phyloP scores from a whole-genome alignment of 2,329 filamentous ascomycete genomes.

The Lachnellula willkommii region DNA sequence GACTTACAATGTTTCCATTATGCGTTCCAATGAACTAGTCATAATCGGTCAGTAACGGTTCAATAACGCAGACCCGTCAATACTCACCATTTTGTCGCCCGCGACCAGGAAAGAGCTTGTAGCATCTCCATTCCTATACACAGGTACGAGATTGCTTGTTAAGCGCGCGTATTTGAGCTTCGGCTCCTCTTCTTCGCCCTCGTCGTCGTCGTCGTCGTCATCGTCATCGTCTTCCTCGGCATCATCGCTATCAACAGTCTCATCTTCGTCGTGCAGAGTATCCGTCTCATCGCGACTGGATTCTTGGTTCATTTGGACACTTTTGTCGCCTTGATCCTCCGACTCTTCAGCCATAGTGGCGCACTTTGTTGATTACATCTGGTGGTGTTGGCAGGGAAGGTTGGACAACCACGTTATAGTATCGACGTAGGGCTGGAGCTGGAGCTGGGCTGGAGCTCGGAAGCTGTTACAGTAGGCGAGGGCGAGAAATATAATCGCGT shows the following conservation, averaged over 20 bases:
- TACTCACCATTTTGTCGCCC: slow-evolving; percentile 90
- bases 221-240: slow-evolving; percentile 37
- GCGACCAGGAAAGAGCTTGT: slow-evolving; percentile 86
- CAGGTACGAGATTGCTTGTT: slow-evolving; percentile 69
- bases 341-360: slow-evolving; percentile 31
- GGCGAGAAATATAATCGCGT: neutral
- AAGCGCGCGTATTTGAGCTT: slow-evolving; percentile 87
- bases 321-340: slow-evolving; percentile 26
- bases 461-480: too few species aligned
- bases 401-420: slow-evolving; percentile 21
- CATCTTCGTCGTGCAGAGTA: slow-evolving; percentile 17
- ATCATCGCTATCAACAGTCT: slow-evolving; percentile 2
- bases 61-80: neutral
- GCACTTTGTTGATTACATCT: slow-evolving; percentile 28
- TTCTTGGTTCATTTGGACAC: slow-evolving; percentile 17
- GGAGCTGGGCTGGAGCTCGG: neutral
- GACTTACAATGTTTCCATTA: slow-evolving; percentile 86
- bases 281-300: slow-evolving; percentile 19
- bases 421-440: slow-evolving; percentile 23
- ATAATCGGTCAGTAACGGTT: slow-evolving; percentile 30
- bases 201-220: slow-evolving; percentile 48
- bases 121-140: slow-evolving; percentile 93
- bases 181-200: slow-evolving; percentile 90
- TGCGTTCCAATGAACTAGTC: slow-evolving; percentile 81
- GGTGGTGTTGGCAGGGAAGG: slow-evolving; percentile 23